Evolutionary conservation across 2,329 filamentous ascomycete genomes (phyloP).

Genomic region (Didymosphaeria variabile): DNA sequence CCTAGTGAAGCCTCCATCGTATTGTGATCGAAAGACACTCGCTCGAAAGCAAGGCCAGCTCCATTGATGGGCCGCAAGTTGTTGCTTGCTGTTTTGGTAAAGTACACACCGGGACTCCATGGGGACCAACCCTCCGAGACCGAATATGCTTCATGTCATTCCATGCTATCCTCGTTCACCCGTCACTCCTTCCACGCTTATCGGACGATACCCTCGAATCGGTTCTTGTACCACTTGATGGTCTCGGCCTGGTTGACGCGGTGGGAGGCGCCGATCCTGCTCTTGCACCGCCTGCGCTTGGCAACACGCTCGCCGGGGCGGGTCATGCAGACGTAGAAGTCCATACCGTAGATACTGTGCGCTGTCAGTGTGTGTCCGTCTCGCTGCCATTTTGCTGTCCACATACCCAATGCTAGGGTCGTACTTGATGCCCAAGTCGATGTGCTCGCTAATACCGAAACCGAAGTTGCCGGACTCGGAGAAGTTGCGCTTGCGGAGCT

Average conservation of each 20-base stretch:
- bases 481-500: constrained; percentile 99
- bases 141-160: constrained; percentile 47
- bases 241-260: constrained; percentile 94
- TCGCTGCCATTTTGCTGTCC: neutral
- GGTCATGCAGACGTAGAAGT: constrained; percentile 99
- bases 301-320: constrained; percentile 97
- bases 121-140: constrained; percentile 48
- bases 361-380: constrained; percentile 29
- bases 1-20: constrained; percentile 68
- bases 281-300: constrained; percentile 90
- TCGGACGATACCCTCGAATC: constrained; percentile 98
- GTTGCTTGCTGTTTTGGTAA: constrained; percentile 52
- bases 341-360: constrained; percentile 73
- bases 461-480: constrained; percentile 95
- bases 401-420: constrained; percentile 53
- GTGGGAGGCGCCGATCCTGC: constrained; percentile 86
- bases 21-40: constrained; percentile 52
- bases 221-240: constrained; percentile 95
- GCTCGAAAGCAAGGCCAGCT: constrained; percentile 50
- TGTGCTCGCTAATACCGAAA: constrained; percentile 99
- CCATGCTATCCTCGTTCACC: constrained; percentile 39
- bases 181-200: constrained; percentile 65
- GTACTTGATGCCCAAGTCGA: constrained; percentile 97
- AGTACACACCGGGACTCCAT: constrained; percentile 52
- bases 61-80: constrained; percentile 58